Evolutionary conservation across 2,329 filamentous ascomycete genomes (phyloP).

Genomic region (Aureobasidium sp.): DNA sequence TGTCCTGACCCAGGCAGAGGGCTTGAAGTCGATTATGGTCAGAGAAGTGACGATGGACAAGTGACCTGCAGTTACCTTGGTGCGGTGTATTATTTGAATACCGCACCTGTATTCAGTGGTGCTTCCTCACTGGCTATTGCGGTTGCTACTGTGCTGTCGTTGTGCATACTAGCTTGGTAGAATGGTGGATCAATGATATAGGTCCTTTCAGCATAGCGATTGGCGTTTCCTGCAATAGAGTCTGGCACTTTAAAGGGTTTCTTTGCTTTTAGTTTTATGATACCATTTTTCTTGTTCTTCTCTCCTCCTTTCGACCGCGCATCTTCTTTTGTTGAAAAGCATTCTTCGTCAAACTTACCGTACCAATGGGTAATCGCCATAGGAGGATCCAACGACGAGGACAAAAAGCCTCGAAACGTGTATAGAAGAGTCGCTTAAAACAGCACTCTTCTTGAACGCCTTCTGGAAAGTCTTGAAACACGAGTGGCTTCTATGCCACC

Average conservation of each 20-base stretch:
- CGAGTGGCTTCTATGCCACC: neutral
- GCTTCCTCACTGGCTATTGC: neutral
- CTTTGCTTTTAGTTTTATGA: neutral
- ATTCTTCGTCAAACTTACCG: no score
- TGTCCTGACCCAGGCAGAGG: constrained; percentile 54
- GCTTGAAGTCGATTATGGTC: constrained; percentile 44
- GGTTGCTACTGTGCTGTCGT: neutral
- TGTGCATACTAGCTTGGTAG: neutral
- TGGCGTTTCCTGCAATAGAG: neutral
- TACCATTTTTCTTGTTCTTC: neutral
- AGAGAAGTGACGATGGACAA: constrained; percentile 17
- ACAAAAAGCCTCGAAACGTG: no score
- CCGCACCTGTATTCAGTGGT: neutral
- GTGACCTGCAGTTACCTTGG: constrained; percentile 28
- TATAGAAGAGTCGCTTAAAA: no score
- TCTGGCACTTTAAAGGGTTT: neutral
- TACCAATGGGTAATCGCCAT: no score
- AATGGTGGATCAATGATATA: neutral
- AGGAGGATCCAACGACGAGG: no score
- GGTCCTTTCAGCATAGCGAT: neutral
- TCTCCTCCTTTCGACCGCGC: neutral
- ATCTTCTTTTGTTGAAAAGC: no score
- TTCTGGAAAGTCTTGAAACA: neutral
- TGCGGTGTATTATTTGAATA: constrained; percentile 26
- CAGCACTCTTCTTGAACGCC: neutral